phyloP scores from a whole-genome alignment of 2,329 filamentous ascomycete genomes.

The Stylonectria norvegica region DNA sequence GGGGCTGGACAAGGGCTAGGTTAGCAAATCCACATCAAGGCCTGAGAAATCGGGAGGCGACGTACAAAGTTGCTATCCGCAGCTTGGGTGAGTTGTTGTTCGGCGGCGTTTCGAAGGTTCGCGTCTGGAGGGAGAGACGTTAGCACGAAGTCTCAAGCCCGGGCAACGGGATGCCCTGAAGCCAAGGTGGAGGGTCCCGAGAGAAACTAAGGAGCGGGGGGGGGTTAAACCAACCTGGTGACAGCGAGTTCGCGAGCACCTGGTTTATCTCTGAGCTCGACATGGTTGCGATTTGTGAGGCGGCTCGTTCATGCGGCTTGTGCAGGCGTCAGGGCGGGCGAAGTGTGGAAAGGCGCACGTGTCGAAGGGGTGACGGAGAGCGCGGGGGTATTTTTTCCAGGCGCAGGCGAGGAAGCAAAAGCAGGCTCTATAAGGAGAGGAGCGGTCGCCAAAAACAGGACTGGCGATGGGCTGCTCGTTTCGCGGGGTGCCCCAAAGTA shows the following conservation, averaged over 20 bases:
- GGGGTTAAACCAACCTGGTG: constrained; percentile 66
- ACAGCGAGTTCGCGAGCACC: constrained; percentile 95
- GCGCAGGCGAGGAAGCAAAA: constrained; percentile 16
- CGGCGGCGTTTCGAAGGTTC: constrained; percentile 81
- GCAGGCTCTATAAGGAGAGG: constrained; percentile 26
- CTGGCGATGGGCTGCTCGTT: too few relatives aligned
- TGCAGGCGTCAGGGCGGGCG: constrained; percentile 17
- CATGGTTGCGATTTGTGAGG: constrained; percentile 48
- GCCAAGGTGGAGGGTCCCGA: constrained; percentile 1
- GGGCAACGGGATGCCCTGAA: constrained; percentile 2
- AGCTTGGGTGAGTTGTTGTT: constrained; percentile 90
- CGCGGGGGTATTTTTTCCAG: constrained; percentile 26
- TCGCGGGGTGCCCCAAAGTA: too few relatives aligned
- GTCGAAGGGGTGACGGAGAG: constrained; percentile 28
- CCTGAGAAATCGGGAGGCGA: constrained; percentile 24
- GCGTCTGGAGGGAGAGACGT: constrained; percentile 68
- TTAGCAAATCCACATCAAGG: too few relatives aligned
- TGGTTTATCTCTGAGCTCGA: constrained; percentile 90
- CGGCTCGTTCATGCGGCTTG: constrained; percentile 37
- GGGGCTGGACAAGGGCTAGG: constrained; percentile 56
- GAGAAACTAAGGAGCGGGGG: constrained; percentile 8
- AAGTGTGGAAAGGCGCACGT: constrained; percentile 27
- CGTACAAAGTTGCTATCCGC: constrained; percentile 92
- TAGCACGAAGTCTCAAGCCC: constrained; percentile 19
- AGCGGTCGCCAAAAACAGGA: too few relatives aligned